Base-by-base conservation (phyloP, 768 basidiomycete genomes). In the Amyloporia xantha region DNA sequence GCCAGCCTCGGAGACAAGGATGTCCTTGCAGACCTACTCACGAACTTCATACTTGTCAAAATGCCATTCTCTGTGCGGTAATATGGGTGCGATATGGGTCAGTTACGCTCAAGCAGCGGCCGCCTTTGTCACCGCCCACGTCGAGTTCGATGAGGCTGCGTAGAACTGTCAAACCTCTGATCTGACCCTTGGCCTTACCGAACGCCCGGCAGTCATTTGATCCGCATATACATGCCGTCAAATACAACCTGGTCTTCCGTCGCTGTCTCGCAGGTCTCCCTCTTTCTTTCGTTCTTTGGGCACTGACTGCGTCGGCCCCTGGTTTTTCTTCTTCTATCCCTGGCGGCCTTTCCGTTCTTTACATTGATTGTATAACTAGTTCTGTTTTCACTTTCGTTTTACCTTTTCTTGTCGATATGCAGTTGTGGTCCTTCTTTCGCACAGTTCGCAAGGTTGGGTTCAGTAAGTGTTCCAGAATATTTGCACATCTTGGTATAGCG, bases 271-370 rank as follows among this genome's bases (percentile, higher is more conserved):
- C 17, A 10, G 25, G 23, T 2, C 41, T 30, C 39, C 46, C 35
- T 51, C 42, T 36, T 51, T 19, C 49, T 48, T 56, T 52, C 49
- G 50, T 57, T 59, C 56, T 28, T 42, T 48, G 55, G 62, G 58
- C 52, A 45, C 59, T 60, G 62, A 60, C 57, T 58, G 57, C 58
- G 62, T 60, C 62, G 59, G 58, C 58, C 58, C 56, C 38, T 44
- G 44, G 33, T 55, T 52, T 50, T 33, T 57, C 57, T 56, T 54
- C 51, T 57, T 54, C 57, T 54, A 40, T 47, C 54, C 59, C 62
- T 60, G 59, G 60, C 60, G 48, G 60, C 60, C 54, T 50, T 47
- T 50, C 54, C 38, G 37, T 33, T 49, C 41, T 52, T 43, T 46
- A 47, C 53, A 47, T 52, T 41, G 5, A 43, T 23, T 43, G 35